Base-by-base conservation (phyloP, 2,329 filamentous ascomycete species). In the Nothopassalora personata region DNA sequence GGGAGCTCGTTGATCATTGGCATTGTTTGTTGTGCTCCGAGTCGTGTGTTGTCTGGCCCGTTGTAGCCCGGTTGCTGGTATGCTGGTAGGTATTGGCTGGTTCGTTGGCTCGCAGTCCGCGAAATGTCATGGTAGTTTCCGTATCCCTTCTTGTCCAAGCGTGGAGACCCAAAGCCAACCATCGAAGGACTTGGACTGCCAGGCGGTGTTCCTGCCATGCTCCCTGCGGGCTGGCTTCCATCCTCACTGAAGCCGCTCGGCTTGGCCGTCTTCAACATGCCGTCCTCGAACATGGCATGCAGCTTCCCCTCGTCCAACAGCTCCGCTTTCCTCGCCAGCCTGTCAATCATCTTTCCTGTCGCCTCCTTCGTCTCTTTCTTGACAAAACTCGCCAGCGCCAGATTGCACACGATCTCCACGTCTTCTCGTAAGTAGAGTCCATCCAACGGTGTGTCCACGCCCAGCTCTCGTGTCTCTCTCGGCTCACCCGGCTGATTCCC, bases 401-500 rank as follows among this genome's bases (percentile, higher is more conserved):
- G 75, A 69, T 88, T 89, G 77, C 85, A 87, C 67, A 81, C 82
- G 73, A 89, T 86, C 70, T 89, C 86, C 45, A 89, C 86, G 63
- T 89, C 86, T 67, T 88, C 86, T 58, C 85, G 80, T 59, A 89
- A 75, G 66, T 89, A 89, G 3, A 89, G 73, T 0, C 86, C 86
- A 59, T 88, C 84, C 27, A 77, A 74, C 0, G 86, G 86, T 0
- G 80, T 83, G 48, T 84, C 84, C 0, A 88, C 79, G 4, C 86
- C 86, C 51, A 89, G 79, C 73, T 89, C 86, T 23, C 80, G 77
- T 23, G 77, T 74, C 74, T 87, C 83, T 1, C 83, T 81, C 0
- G 82, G 77, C 71, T 89, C 86, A 52, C 85, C 86, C 0, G 85
- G 82, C 72, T 89, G 86, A 70, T 89, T 89, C 7, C 86, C 86